These are phyloP conservation scores for Aspergillus tamarii DNA, from an alignment of 2,329 filamentous ascomycete species.

Conservation along the genomic window DNA sequence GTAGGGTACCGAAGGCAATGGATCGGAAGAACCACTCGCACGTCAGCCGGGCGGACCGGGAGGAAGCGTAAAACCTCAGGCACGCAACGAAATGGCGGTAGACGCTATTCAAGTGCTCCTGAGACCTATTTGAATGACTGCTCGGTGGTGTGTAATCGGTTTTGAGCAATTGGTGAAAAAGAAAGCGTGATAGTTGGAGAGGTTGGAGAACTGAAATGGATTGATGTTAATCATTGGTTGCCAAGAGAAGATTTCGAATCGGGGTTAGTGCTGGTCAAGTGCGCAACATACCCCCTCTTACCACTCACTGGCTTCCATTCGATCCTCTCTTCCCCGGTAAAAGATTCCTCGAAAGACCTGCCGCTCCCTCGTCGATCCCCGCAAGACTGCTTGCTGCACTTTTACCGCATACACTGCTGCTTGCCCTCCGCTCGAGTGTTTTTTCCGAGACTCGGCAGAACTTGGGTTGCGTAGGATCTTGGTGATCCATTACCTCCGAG, in stretches of 20 bases:
- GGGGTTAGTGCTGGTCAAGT: conserved; percentile 29
- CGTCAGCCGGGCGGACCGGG: conserved; percentile 7
- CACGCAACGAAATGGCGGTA: not conserved
- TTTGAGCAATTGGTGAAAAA: not conserved
- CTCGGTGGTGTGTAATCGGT: not conserved
- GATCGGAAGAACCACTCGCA: conserved; percentile 1
- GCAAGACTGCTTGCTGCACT: not conserved
- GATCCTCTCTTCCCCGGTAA: conserved; percentile 28
- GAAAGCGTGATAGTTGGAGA: not conserved
- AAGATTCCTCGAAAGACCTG: conserved; percentile 27
- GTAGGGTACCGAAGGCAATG: conserved; percentile 3
- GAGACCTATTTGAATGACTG: not conserved
- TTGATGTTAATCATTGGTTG: conserved; percentile 9
- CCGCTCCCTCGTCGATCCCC: conserved; percentile 15
- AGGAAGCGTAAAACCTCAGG: not conserved
- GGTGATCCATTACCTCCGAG: conserved; percentile 31
- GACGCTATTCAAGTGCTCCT: not conserved
- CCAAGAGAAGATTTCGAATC: conserved; percentile 31
- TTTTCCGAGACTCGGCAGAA: conserved; percentile 24
- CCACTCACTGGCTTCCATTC: conserved; percentile 30
- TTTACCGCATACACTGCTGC: not conserved
- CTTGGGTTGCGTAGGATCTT: conserved; percentile 29
- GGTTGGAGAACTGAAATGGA: not conserved
- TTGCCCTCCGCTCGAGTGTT: conserved; percentile 8
- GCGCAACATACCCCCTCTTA: conserved; percentile 29